Evolutionary conservation across 148 eudicot species (phyloP).

Genomic region (Spergularia bocconei): DNA sequence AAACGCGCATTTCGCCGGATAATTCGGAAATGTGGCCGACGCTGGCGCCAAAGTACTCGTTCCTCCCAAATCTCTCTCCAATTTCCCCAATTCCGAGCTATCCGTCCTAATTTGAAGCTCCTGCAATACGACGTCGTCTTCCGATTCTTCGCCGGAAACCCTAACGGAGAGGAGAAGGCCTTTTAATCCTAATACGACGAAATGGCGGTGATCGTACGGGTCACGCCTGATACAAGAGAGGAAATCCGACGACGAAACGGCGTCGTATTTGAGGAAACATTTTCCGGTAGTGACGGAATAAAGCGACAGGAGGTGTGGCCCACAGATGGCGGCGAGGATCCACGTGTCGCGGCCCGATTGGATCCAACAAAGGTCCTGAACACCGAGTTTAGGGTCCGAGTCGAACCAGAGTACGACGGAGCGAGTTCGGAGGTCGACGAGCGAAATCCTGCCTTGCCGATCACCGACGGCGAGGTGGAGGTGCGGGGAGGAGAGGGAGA

Average conservation of each 20-base stretch:
- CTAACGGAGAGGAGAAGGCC: slow-evolving; percentile 60
- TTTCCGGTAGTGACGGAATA: slow-evolving; percentile 56
- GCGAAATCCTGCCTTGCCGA: slow-evolving; percentile 73
- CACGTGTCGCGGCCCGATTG: slow-evolving; percentile 56
- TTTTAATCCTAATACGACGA: slow-evolving; percentile 60
- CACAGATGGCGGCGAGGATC: slow-evolving; percentile 68
- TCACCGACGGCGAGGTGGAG: slow-evolving; percentile 79
- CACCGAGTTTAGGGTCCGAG: slow-evolving; percentile 45
- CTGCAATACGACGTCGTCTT: slow-evolving; percentile 51
- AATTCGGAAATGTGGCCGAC: slow-evolving; percentile 61
- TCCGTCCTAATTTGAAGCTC: slow-evolving; percentile 59
- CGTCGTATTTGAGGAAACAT: slow-evolving; percentile 84
- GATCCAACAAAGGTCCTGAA: slow-evolving; percentile 92
- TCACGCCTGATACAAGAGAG: slow-evolving; percentile 73
- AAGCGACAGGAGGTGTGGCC: slow-evolving; percentile 62
- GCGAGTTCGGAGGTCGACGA: slow-evolving; percentile 52
- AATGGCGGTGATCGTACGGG: slow-evolving; percentile 74
- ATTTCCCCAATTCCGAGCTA: slow-evolving; percentile 51
- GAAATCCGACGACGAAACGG: slow-evolving; percentile 40
- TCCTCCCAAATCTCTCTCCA: slow-evolving; percentile 64
- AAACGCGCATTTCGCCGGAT: slow-evolving; percentile 59
- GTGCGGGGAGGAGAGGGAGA: slow-evolving; percentile 44
- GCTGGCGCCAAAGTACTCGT: slow-evolving; percentile 44
- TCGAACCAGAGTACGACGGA: slow-evolving; percentile 53
- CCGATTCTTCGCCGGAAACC: slow-evolving; percentile 48